Percentiles rank a stretch among this genome's conserved stretches.
phyloP scores from a whole-genome alignment of 805 yeast genomes.

The Starmera dryadoides region DNA sequence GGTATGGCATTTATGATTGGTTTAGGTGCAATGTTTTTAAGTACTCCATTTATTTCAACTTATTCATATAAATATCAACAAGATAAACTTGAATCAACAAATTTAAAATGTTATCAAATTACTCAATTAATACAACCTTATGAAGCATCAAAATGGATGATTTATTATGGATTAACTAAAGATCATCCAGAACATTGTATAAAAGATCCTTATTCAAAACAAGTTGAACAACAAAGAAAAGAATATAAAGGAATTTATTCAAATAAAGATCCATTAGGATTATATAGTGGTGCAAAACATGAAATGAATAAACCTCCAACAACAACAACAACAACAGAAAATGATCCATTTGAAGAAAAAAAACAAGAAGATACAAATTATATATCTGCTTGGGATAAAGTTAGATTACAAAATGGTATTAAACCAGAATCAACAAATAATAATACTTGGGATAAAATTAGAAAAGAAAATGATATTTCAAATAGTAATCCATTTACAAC shows the following conservation, averaged over 20 bases:
- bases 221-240: slow-evolving; percentile 20
- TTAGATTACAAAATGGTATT: slow-evolving; percentile 23
- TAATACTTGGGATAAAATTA: neutral
- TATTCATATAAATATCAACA: slow-evolving; percentile 26
- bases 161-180: slow-evolving; percentile 45
- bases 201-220: slow-evolving; percentile 44
- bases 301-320: slow-evolving; percentile 9
- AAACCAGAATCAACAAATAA: neutral
- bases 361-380: slow-evolving; percentile 1
- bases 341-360: slow-evolving; percentile 15
- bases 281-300: slow-evolving; percentile 26
- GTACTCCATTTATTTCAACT: slow-evolving; percentile 25
- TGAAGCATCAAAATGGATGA: slow-evolving; percentile 35
- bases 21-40: slow-evolving; percentile 27
- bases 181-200: slow-evolving; percentile 44
- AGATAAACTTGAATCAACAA: slow-evolving; percentile 22
- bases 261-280: slow-evolving; percentile 30
- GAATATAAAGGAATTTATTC: slow-evolving; percentile 21
- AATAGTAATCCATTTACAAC: slow-evolving; percentile 7
- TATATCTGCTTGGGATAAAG: slow-evolving; percentile 30
- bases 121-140: slow-evolving; percentile 23
- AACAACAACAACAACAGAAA: neutral
- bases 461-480: neutral
- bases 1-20: slow-evolving; percentile 35
- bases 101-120: slow-evolving; percentile 23